Evolutionary conservation across 371 early-diverging fungal genomes (phyloP), one percentile per base, ranked within the genome.

Genomic region (Mortierella sp.): DNA sequence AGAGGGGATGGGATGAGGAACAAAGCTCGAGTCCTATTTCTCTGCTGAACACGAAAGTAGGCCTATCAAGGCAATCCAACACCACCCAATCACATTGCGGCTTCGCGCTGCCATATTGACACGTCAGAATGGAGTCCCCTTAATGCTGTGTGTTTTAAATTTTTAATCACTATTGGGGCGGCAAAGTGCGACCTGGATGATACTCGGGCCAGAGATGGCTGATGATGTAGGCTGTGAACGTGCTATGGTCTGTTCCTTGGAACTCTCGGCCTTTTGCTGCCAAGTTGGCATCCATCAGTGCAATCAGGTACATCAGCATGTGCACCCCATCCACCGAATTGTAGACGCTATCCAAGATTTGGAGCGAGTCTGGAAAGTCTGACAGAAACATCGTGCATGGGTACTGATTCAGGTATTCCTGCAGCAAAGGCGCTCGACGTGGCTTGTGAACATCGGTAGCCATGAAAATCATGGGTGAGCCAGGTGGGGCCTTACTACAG

Each of bases 201-300:
- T 67, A 74, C 24, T 55, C 71, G 0, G 86, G 85, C 70, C 84
- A 85, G 16, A 88, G 56, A 46, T 86, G 85, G 27, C 83, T 72
- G 48, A 79, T 72, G 63, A 88, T 88, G 57, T 88, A 88, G 0
- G 66, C 74, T 8, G 81, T 79, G 48, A 88, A 86, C 12, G 88
- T 88, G 40, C 85, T 85, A 44, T 74, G 72, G 6, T 79, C 80
- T 16, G 88, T 88, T 2, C 88, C 86, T 24, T 69, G 71, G 39
- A 88, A 88, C 0, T 77, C 59, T 48, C 84, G 80, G 0, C 86
- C 86, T 46, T 83, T 82, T 0, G 88, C 83, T 2, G 85, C 78
- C 40, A 88, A 79, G 53, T 83, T 83, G 25, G 88, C 88, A 57
- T 88, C 88, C 44, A 88, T 74, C 80, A 88, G 80, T 2, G 86